Base-by-base conservation (phyloP, 352 stramenopile species). In the Phytophthora aleatoria region DNA sequence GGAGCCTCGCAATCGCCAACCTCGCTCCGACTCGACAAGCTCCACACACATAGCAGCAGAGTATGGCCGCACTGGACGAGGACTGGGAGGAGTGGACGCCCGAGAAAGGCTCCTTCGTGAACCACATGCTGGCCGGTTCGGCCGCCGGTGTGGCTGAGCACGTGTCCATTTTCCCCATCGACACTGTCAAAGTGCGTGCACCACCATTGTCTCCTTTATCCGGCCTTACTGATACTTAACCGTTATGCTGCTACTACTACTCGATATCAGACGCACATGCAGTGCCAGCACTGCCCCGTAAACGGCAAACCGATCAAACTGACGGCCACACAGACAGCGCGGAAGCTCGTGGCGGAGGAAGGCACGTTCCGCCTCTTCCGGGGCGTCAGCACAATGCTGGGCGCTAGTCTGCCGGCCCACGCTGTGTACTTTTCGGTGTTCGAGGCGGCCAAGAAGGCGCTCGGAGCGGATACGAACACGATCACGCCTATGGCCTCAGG, bases 61-160 rank as follows among this genome's bases (percentile, higher is more conserved):
- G 30, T 11, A 75, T 69, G 63, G 28, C 68, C 20, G 38, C 63
- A 52, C n/a, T 81, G 38, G 87, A 95, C 56, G 88, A 97, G 60
- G 91, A 97, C 73, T 97, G 89, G 89, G 94, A 98, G 59, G 94
- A 98, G 67, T 98, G 94, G 92, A 87, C 92, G 54, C 91, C 91
- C 30, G 85, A 96, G 65, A 96, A 95, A 60, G 88, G 91, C 11
- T 97, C 92, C 12, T 99, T 99, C 81, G 72, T 91, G 57, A 79
- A 97, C 64, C 97, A 99, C 79, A 98, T 97, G 77, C 64, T 98
- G 15, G 96, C 96, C 12, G 96, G 96, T 15, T 98, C 90, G 35
- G 81, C 96, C 45, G 97, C 97, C 6, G 98, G 98, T 51, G 92
- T 99, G 36, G 92, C 95, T 12, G 98, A 99, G 81, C 97, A 99